phyloP scores from a whole-genome alignment of 169 alveolate genomes.

The Babesia microti region DNA sequence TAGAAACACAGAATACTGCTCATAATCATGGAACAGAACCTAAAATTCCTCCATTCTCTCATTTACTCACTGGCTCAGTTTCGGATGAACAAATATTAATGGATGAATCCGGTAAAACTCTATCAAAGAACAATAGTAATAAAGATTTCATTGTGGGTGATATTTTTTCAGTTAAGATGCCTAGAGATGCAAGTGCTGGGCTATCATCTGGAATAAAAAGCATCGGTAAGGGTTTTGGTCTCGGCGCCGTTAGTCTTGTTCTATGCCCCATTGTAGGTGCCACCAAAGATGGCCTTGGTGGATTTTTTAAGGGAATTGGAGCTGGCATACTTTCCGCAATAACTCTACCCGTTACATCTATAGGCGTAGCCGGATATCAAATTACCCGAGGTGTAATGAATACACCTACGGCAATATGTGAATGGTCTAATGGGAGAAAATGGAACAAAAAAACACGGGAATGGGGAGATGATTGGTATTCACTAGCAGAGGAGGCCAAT shows the following conservation, averaged over 20 bases:
- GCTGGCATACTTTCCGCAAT: constrained; percentile 77
- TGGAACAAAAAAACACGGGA: constrained; percentile 76
- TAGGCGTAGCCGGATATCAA: constrained; percentile 79
- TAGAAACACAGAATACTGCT: no score
- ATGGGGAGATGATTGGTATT: constrained; percentile 67
- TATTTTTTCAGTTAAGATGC: constrained; percentile 61
- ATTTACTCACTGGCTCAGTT: no score
- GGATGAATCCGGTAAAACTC: no score
- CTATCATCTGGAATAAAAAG: constrained; percentile 73
- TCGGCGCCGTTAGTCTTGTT: constrained; percentile 76
- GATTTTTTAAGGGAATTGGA: constrained; percentile 78
- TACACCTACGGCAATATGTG: constrained; percentile 77
- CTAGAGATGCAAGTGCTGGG: constrained; percentile 72
- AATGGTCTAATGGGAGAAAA: constrained; percentile 66
- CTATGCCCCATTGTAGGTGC: constrained; percentile 79
- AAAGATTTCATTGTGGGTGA: constrained; percentile 43
- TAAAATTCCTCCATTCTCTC: no score
- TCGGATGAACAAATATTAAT: no score
- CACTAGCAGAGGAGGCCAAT: constrained; percentile 61
- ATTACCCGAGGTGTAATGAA: constrained; percentile 71
- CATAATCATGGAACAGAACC: no score
- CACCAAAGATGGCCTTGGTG: constrained; percentile 71
- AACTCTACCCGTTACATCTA: constrained; percentile 70
- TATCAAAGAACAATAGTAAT: no score
- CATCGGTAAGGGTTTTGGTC: constrained; percentile 75